phyloP scores from a whole-genome alignment of 2,329 filamentous ascomycete species.

The Claviceps pazoutovae region DNA sequence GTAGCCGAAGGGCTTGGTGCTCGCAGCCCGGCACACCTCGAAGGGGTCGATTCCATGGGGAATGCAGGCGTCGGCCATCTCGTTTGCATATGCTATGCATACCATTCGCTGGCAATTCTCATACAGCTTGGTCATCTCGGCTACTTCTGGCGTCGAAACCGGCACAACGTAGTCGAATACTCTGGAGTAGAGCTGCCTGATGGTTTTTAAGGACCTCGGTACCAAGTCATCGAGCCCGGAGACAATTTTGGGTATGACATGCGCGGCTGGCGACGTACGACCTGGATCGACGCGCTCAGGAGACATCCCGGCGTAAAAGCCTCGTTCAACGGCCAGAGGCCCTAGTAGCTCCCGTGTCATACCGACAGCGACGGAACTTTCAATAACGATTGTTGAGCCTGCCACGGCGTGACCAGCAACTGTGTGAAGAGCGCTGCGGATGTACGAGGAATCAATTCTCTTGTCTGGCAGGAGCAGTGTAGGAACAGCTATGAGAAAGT shows the following conservation, averaged over 20 bases:
- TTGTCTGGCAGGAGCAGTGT: slow-evolving; percentile 33
- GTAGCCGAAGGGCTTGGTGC: slow-evolving; percentile 40
- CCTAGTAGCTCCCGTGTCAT: slow-evolving; percentile 37
- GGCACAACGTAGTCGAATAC: slow-evolving; percentile 34
- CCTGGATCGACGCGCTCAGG: slow-evolving; percentile 40
- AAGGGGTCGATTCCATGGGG: slow-evolving; percentile 32
- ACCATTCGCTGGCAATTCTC: slow-evolving; percentile 45
- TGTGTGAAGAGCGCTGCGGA: slow-evolving; percentile 28
- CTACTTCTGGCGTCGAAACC: slow-evolving; percentile 38
- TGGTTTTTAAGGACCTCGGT: slow-evolving; percentile 29
- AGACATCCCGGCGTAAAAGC: slow-evolving; percentile 35
- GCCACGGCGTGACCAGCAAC: slow-evolving; percentile 26
- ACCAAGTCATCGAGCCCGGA: slow-evolving; percentile 35
- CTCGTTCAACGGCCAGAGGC: slow-evolving; percentile 25
- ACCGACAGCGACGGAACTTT: slow-evolving; percentile 40
- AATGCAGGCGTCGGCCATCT: slow-evolving; percentile 40
- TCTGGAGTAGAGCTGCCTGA: slow-evolving; percentile 29
- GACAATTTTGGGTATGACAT: slow-evolving; percentile 37
- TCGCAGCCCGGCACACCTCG: slow-evolving; percentile 34
- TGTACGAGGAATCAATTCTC: slow-evolving; percentile 32
- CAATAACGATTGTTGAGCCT: slow-evolving; percentile 35
- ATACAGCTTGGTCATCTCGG: slow-evolving; percentile 45
- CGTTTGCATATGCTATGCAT: slow-evolving; percentile 39
- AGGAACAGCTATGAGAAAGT: slow-evolving; percentile 40
- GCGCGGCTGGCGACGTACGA: slow-evolving; percentile 23